Evolutionary conservation across 140 eudicot genomes (phyloP).

Genomic region (Bidens hawaiensis): DNA sequence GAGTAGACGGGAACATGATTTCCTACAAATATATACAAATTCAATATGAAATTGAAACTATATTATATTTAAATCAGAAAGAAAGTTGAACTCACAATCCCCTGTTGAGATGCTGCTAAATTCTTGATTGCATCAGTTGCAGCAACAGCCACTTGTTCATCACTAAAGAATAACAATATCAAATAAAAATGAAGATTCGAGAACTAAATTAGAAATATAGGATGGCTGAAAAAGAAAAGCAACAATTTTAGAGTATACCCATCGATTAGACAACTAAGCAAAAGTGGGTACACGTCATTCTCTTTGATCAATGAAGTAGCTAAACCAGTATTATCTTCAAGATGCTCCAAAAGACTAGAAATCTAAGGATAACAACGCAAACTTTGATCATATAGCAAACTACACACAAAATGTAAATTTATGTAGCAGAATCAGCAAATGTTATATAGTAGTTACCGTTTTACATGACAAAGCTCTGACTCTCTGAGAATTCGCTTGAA

Average conservation of each 20-base stretch:
- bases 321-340: constrained; percentile 43
- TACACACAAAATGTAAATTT: background rate
- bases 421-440: background rate
- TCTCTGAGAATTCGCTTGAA: constrained; percentile 69
- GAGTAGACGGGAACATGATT: constrained; percentile 55
- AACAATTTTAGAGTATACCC: constrained; percentile 44
- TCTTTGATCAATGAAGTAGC: constrained; percentile 50
- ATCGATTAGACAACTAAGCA: constrained; percentile 71
- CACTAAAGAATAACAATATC: constrained; percentile 35
- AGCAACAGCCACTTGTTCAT: constrained; percentile 79
- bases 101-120: constrained; percentile 60
- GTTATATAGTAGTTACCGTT: constrained; percentile 43
- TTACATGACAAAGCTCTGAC: constrained; percentile 69
- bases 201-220: background rate
- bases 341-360: constrained; percentile 63
- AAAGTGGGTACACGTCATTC: constrained; percentile 58
- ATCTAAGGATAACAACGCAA: constrained; percentile 39
- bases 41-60: background rate
- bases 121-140: constrained; percentile 65
- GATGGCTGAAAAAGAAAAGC: background rate
- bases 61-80: constrained; percentile 4
- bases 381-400: constrained; percentile 2
- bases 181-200: background rate
- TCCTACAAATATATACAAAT: constrained; percentile 37
- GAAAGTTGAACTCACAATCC: constrained; percentile 46